phyloP scores from a whole-genome alignment of 306 rosid genomes.

The Lathyrus sativus region DNA sequence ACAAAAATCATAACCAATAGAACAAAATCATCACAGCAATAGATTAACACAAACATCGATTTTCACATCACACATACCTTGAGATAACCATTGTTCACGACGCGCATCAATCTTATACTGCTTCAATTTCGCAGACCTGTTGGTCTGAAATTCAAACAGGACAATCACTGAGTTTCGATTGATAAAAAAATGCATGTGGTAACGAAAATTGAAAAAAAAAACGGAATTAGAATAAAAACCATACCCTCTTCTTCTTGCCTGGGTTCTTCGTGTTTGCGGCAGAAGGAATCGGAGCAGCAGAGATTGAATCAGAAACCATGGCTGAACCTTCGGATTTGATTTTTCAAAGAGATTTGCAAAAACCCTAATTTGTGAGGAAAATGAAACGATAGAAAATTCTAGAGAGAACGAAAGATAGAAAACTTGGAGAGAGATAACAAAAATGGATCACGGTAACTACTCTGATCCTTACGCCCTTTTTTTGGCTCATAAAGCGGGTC shows the following conservation, averaged over 20 bases:
- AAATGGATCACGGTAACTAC: conserved; percentile 76
- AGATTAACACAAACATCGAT: conserved; percentile 4
- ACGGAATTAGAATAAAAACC: conserved; percentile 5
- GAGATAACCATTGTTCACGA: conserved; percentile 96
- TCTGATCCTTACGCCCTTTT: conserved; percentile 65
- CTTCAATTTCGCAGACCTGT: conserved; percentile 94
- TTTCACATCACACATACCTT: conserved; percentile 50
- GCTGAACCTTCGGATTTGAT: conserved; percentile 45
- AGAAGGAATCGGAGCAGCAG: conserved; percentile 65
- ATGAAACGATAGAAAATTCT: conserved; percentile 38
- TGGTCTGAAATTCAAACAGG: conserved; percentile 55
- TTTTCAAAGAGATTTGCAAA: conserved; percentile 42
- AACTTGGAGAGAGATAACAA: conserved; percentile 36
- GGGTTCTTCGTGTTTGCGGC: conserved; percentile 68
- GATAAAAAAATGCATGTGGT: neutral
- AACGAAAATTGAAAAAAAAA: neutral
- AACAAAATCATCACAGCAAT: conserved; percentile 20
- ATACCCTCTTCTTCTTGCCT: conserved; percentile 92
- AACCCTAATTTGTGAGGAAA: conserved; percentile 58
- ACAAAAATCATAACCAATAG: conserved; percentile 25
- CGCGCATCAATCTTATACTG: conserved; percentile 95
- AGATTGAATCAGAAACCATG: conserved; percentile 85
- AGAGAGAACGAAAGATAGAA: conserved; percentile 40
- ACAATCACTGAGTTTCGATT: neutral
- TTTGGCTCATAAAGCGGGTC: conserved; percentile 34